These are phyloP conservation scores for Pythium scleroteichum DNA, from an alignment of 352 stramenopile species.

Conservation along the genomic window DNA sequence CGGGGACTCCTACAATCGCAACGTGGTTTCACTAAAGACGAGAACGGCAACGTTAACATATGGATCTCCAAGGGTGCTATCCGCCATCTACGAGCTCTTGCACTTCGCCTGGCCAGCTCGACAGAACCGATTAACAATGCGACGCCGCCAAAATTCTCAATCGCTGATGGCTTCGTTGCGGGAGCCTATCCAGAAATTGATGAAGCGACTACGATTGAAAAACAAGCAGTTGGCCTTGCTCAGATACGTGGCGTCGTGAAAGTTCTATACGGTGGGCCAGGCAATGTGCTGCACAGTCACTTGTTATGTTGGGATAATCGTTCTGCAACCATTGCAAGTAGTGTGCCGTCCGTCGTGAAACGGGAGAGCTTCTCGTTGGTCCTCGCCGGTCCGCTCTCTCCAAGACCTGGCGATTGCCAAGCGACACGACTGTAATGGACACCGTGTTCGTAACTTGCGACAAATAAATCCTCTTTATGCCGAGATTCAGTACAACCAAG, in stretches of 20 bases:
- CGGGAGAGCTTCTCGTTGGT: slow-evolving; percentile 29
- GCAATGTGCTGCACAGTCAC: slow-evolving; percentile 31
- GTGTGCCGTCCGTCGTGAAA: slow-evolving; percentile 3
- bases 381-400: slow-evolving; percentile 27
- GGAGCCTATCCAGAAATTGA: slow-evolving; percentile 20
- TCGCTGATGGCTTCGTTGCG: slow-evolving; percentile 29
- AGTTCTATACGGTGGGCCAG: slow-evolving; percentile 29
- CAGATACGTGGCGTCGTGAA: slow-evolving; percentile 30
- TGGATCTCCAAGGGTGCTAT: slow-evolving; percentile 14
- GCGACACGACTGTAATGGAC: slow-evolving; percentile 24
- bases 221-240: slow-evolving; percentile 21
- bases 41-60: no score
- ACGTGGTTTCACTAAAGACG: no score
- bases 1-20: slow-evolving; percentile 12
- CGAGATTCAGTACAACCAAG: background rate
- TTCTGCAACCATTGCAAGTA: slow-evolving; percentile 22
- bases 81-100: slow-evolving; percentile 11
- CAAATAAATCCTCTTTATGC: slow-evolving; percentile 27
- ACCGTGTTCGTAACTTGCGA: slow-evolving; percentile 11
- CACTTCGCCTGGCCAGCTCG: slow-evolving; percentile 11
- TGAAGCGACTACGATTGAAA: slow-evolving; percentile 16
- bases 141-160: slow-evolving; percentile 20
- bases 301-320: slow-evolving; percentile 37
- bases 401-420: slow-evolving; percentile 25
- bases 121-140: slow-evolving; percentile 4